These are phyloP conservation scores for Mediolabrus comicus DNA, from an alignment of 108 stramenopile species.

Conservation along the genomic window DNA sequence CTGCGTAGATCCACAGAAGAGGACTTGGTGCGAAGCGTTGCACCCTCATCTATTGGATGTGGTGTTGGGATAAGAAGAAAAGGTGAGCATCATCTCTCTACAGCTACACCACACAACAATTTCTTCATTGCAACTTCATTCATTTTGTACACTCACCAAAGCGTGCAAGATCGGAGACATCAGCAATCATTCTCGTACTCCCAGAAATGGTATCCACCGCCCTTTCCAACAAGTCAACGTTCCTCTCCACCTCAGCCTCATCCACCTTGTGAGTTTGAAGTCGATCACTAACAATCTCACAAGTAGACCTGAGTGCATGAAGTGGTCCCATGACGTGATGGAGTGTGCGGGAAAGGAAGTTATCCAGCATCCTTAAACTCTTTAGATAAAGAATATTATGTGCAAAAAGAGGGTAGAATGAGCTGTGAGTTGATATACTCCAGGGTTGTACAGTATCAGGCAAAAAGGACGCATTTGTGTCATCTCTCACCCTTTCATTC, in stretches of 20 bases:
- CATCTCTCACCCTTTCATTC: slow-evolving; percentile 20
- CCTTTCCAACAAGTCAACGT: slow-evolving; percentile 11
- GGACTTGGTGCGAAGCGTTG: slow-evolving; percentile 10
- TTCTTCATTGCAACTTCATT: too few species aligned
- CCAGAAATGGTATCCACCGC: slow-evolving; percentile 21
- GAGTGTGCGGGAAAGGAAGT: slow-evolving; percentile 41
- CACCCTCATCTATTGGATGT: slow-evolving; percentile 14
- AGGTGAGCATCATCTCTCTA: not conserved
- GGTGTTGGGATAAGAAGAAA: not conserved
- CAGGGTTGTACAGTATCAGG: too few species aligned
- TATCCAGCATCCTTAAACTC: slow-evolving; percentile 25
- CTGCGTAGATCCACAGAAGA: slow-evolving; percentile 9
- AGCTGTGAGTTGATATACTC: not conserved
- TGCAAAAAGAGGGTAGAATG: not conserved
- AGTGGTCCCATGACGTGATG: slow-evolving; percentile 53
- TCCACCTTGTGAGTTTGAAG: slow-evolving; percentile 11
- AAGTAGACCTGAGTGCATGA: slow-evolving; percentile 23
- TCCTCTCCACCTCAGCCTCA: slow-evolving; percentile 2
- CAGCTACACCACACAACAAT: too few species aligned
- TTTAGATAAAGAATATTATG: not conserved
- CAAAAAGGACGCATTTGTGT: too few species aligned
- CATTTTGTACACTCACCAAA: slow-evolving; percentile 22
- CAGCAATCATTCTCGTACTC: slow-evolving; percentile 27
- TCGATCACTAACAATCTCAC: slow-evolving; percentile 25
- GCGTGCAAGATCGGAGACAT: slow-evolving; percentile 31